phyloP scores from a whole-genome alignment of 2,329 filamentous ascomycete genomes.

The Whalleya microplaca region DNA sequence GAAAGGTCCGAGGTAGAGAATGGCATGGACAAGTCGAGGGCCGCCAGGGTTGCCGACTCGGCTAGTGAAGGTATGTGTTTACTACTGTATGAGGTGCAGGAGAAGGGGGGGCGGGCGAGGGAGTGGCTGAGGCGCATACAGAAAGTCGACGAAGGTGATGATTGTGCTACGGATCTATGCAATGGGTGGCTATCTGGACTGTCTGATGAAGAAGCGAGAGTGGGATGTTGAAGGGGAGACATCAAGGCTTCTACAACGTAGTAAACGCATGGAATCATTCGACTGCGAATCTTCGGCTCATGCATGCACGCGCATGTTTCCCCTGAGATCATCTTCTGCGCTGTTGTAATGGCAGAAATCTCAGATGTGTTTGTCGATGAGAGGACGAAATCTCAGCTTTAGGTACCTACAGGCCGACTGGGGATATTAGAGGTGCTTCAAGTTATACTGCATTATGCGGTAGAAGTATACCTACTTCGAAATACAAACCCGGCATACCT shows the following conservation, averaged over 20 bases:
- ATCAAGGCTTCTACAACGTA: not conserved
- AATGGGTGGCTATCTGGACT: not conserved
- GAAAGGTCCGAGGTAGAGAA: not conserved
- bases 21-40: not conserved
- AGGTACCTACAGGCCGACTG: not conserved
- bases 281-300: not conserved
- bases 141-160: slow-evolving; percentile 2
- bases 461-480: not conserved
- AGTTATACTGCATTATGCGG: not conserved
- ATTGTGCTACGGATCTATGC: slow-evolving; percentile 19
- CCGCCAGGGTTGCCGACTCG: slow-evolving; percentile 9
- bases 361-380: not conserved
- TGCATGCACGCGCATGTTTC: not conserved
- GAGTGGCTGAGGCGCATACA: slow-evolving; percentile 25
- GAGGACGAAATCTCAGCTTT: not conserved
- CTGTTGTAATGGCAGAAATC: not conserved
- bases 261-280: not conserved
- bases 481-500: not conserved
- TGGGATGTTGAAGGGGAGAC: not conserved
- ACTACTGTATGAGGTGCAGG: slow-evolving; percentile 13
- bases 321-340: not conserved
- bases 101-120: slow-evolving; percentile 4
- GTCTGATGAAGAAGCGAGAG: not conserved
- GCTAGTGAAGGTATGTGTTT: slow-evolving; percentile 18
- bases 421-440: not conserved